phyloP scores from a whole-genome alignment of 768 basidiomycete genomes.

The Ramaria sp. region DNA sequence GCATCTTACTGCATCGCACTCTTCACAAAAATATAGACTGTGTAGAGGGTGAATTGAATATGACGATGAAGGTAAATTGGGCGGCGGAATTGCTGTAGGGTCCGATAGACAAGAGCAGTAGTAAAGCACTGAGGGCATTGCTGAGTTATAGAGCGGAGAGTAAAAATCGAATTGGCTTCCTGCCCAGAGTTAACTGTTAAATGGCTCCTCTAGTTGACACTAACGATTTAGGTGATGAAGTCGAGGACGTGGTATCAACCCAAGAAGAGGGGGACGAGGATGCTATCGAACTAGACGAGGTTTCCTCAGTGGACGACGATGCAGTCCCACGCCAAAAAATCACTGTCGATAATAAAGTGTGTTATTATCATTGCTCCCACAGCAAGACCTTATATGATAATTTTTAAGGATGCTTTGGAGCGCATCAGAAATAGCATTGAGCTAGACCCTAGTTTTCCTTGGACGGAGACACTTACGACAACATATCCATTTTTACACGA shows the following conservation, averaged over 20 bases:
- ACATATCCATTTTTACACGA: constrained; percentile 64
- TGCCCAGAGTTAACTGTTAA: constrained; percentile 13
- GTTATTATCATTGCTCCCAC: constrained; percentile 16
- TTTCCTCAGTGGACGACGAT: constrained; percentile 61
- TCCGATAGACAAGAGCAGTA: constrained; percentile 66
- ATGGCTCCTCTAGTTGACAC: not conserved
- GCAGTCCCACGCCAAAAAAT: constrained; percentile 73
- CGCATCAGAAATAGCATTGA: constrained; percentile 72
- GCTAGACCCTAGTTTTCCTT: constrained; percentile 62
- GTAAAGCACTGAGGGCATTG: constrained; percentile 36
- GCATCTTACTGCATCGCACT: constrained; percentile 93
- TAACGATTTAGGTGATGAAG: constrained; percentile 19
- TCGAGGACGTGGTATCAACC: constrained; percentile 14
- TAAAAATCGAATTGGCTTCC: no score
- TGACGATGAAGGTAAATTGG: constrained; percentile 65
- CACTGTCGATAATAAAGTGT: constrained; percentile 70
- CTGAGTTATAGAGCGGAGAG: constrained; percentile 17
- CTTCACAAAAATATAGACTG: constrained; percentile 92
- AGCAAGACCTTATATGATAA: not conserved
- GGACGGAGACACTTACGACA: constrained; percentile 74
- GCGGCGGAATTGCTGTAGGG: constrained; percentile 55
- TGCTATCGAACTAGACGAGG: constrained; percentile 53
- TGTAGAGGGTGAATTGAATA: constrained; percentile 77
- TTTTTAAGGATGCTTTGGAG: constrained; percentile 54
- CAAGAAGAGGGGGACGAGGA: constrained; percentile 23